Evolutionary conservation across 352 stramenopile genomes (phyloP).

Genomic region (Globisporangium solare): DNA sequence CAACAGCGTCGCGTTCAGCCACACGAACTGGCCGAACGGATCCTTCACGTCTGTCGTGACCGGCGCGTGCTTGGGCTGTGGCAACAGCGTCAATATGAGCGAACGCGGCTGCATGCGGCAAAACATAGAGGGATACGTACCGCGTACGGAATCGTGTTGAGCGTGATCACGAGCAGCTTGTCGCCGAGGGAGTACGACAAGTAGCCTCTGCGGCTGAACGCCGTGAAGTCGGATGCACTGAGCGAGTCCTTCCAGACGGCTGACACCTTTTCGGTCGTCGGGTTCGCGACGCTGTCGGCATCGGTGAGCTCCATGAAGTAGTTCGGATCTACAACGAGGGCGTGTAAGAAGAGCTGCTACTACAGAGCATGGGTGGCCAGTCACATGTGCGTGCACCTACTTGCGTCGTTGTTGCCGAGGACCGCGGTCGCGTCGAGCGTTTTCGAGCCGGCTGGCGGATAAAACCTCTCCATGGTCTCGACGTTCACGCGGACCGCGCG

Average conservation of each 20-base stretch:
- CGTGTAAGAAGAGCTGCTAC: neutral
- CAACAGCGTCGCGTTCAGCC: conserved; percentile 80
- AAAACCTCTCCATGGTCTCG: conserved; percentile 64
- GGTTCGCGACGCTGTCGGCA: conserved; percentile 40
- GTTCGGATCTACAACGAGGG: conserved; percentile 33
- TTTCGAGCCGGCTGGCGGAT: conserved; percentile 23
- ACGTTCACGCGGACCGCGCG: conserved; percentile 64
- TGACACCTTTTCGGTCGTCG: conserved; percentile 46
- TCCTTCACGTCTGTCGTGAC: conserved; percentile 64
- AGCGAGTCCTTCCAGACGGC: conserved; percentile 47
- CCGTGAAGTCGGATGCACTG: conserved; percentile 38
- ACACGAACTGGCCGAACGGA: conserved; percentile 87
- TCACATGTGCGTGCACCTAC: conserved; percentile 20
- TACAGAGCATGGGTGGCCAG: too few species aligned
- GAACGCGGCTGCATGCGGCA: too few species aligned
- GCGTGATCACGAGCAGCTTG: conserved; percentile 56
- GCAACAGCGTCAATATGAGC: neutral
- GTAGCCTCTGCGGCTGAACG: conserved; percentile 56
- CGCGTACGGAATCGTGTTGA: conserved; percentile 83
- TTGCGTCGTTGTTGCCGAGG: conserved; percentile 69
- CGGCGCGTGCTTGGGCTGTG: conserved; percentile 67
- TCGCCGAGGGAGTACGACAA: conserved; percentile 57
- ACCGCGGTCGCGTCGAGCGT: conserved; percentile 61
- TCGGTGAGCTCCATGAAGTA: conserved; percentile 79
- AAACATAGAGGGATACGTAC: conserved; percentile 15